Percentiles rank a stretch among this genome's conserved stretches.
These are phyloP conservation scores for Wolfiporia cocos DNA, from an alignment of 1,284 basidiomycete genomes.

Conservation along the genomic window DNA sequence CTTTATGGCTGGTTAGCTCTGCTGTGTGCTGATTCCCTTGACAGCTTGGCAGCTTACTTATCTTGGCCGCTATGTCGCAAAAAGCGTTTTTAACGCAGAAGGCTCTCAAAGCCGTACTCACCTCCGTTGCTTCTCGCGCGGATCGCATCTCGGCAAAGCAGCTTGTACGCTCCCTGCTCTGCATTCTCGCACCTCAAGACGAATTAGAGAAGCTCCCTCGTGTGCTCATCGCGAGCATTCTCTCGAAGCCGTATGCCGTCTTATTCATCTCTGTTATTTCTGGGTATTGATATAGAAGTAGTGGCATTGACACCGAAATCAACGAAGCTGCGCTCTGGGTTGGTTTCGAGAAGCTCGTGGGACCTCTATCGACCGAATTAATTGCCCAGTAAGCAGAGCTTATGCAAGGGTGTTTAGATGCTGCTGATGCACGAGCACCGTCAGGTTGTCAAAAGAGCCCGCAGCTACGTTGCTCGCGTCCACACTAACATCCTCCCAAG, in stretches of 20 bases:
- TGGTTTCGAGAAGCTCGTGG: slow-evolving; percentile 55
- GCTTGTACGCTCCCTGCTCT: slow-evolving; percentile 50
- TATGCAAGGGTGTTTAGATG: no score
- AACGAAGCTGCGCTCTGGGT: slow-evolving; percentile 35
- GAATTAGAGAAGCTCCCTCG: slow-evolving; percentile 40
- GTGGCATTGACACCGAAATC: slow-evolving; percentile 45
- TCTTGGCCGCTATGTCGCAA: slow-evolving; percentile 62
- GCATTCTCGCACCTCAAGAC: slow-evolving; percentile 54
- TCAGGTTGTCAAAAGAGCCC: slow-evolving; percentile 39
- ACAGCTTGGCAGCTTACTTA: slow-evolving; percentile 69
- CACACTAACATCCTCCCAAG: slow-evolving; percentile 34
- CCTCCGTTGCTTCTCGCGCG: slow-evolving; percentile 47
- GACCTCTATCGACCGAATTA: slow-evolving; percentile 43
- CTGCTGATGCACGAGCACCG: slow-evolving; percentile 3
- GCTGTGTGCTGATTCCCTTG: no score
- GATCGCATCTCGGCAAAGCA: slow-evolving; percentile 43
- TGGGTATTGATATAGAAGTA: slow-evolving; percentile 20
- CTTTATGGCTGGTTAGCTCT: no score
- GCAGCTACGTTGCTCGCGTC: slow-evolving; percentile 36
- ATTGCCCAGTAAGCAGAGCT: slow-evolving; percentile 36
- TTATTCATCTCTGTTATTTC: slow-evolving; percentile 12
- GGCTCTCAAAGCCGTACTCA: slow-evolving; percentile 53
- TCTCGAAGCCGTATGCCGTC: slow-evolving; percentile 44
- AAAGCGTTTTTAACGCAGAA: slow-evolving; percentile 49
- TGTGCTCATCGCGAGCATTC: slow-evolving; percentile 34